These are phyloP conservation scores for Silene vulgaris DNA, from an alignment of 179 eudicot genomes.

Conservation along the genomic window DNA sequence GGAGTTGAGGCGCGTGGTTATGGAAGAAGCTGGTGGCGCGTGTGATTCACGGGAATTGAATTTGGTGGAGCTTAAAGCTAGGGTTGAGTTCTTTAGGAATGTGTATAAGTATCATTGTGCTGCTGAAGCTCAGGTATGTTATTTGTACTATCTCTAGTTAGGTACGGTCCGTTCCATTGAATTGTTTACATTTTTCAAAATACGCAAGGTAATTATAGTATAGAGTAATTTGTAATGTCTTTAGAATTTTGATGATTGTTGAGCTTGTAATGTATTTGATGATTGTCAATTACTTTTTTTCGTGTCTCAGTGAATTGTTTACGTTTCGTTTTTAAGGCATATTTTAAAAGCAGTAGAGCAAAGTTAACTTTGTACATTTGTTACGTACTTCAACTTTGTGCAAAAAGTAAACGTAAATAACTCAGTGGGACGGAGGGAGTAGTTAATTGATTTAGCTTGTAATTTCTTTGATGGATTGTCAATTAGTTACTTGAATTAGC, in stretches of 20 bases:
- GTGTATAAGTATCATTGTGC: conserved; percentile 65
- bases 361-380: too few relatives aligned
- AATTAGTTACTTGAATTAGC: not conserved
- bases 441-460: not conserved
- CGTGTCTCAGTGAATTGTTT: too few relatives aligned
- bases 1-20: conserved; percentile 37
- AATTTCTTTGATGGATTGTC: not conserved
- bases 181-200: too few relatives aligned
- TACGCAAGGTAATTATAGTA: too few relatives aligned
- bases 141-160: not conserved
- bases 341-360: too few relatives aligned
- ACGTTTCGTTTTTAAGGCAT: too few relatives aligned
- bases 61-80: conserved; percentile 35
- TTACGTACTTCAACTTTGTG: too few relatives aligned
- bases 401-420: too few relatives aligned
- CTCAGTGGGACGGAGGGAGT: not conserved
- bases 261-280: not conserved
- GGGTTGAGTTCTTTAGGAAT: conserved; percentile 64
- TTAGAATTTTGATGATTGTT: not conserved
- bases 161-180: not conserved
- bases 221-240: not conserved
- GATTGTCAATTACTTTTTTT: not conserved
- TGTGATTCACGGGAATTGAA: conserved; percentile 10
- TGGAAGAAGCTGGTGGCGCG: conserved; percentile 27
- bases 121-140: conserved; percentile 78